Base-by-base conservation (phyloP, 768 basidiomycete species). In the Royoungia palumana region DNA sequence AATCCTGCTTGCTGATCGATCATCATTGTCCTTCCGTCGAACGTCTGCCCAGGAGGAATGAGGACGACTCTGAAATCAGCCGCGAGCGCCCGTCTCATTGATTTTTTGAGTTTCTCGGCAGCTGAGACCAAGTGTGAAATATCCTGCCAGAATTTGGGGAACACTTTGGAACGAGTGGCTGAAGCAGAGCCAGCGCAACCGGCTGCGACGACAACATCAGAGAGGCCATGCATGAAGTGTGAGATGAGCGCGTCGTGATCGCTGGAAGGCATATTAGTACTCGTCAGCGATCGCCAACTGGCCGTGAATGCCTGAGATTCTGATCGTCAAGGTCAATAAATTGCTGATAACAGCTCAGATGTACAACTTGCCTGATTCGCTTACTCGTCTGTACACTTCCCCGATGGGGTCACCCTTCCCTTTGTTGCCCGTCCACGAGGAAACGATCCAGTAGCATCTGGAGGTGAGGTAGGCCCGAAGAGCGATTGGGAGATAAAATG, bases 281-380 rank as follows among this genome's bases (percentile, higher is more conserved):
- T 47, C 10, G 44, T 46, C 30, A 55, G 52, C 10, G 20, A 46
- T 16, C 44, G 53, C 53, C 53, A 54, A 13, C 44, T n/a, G n/a
- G n/a, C n/a, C n/a, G n/a, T n/a, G n/a, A n/a, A n/a, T n/a, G n/a
- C n/a, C n/a, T n/a, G n/a, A n/a, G n/a, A n/a, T n/a, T n/a, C n/a
- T n/a, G n/a, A n/a, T n/a, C n/a, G n/a, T n/a, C n/a, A n/a, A n/a
- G n/a, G n/a, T n/a, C n/a, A n/a, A n/a, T n/a, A n/a, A n/a, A n/a
- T 27, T 11, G 40, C 25, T 49, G 6, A 14, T 2, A 4, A 3
- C 30, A 6, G 12, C 30, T 6, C 30, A 6, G n/a, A n/a, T n/a
- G n/a, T n/a, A n/a, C n/a, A n/a, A n/a, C n/a, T n/a, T n/a, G n/a
- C n/a, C n/a, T n/a, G n/a, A n/a, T n/a, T n/a, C n/a, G n/a, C n/a